Evolutionary conservation across 129 eudicot species (phyloP), one percentile per base, ranked within the genome.

Genomic region (Flaveria bidentis): DNA sequence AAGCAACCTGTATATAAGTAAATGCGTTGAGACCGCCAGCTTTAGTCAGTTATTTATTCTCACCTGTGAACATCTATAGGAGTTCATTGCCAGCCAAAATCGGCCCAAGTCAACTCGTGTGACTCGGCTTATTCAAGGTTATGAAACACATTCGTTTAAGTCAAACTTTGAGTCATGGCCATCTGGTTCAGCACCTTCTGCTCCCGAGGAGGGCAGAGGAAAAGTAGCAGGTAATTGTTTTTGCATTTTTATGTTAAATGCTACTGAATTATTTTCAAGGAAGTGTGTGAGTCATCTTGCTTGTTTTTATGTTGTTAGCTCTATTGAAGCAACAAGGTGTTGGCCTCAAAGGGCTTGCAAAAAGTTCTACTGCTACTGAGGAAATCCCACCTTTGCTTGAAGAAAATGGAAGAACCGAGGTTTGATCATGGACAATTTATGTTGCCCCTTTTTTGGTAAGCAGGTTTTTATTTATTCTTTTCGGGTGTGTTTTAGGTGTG

Each of bases 81-180:
- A 95, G 60, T 89, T 87, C 60, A 25, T 95, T 60, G 72, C 81
- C 60, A 85, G 88, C 78, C 91, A 95, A 80, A 91, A 85, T 75
- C 87, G 99, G 77, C 97, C 99, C n/a, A 95, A 95, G 82, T 68
- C 99, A 67, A 95, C 99, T 25, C 99, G 87, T 57, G 81, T 95
- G 60, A 89, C 90, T 67, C 91, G 99, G 51, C 85, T 95, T 55
- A 95, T 95, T 81, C 99, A 95, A 95, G 97, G 99, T 17, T 86
- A 95, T 81, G 99, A 95, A 77, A 87, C 97, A 17, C 90, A 85
- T 86, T 82, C 94, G 49, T 95, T 95, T 66, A 95, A 95, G 87
- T 82, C 99, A 79, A 88, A 91, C 84, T 95, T 95, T 85, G 99
- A 89, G 76, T 89, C 99, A 12, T 95, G 99, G 99, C 99, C 97